A percentile compares a stretch with the other conserved stretches of the same genome.
Evolutionary conservation across 2,329 filamentous ascomycete species (phyloP).

Genomic region (Immersiporthe knoxdaviesiana): DNA sequence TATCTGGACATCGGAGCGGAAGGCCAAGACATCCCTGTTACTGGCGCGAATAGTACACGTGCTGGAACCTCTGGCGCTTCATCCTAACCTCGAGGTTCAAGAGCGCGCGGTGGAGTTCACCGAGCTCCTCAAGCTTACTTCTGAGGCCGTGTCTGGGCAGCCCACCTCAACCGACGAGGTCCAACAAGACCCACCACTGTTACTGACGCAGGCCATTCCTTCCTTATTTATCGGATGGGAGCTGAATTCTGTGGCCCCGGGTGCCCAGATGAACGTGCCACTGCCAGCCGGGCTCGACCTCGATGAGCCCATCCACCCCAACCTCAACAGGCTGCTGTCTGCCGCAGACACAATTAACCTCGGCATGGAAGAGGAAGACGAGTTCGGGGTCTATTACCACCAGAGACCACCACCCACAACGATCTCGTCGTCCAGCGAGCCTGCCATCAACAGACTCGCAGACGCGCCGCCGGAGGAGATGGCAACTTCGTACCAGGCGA

Average conservation of each 20-base stretch:
- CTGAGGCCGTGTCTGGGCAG: constrained; percentile 76
- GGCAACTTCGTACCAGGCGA: constrained; percentile 59
- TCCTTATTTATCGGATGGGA: constrained; percentile 85
- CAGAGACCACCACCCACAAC: constrained; percentile 55
- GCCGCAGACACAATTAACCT: constrained; percentile 55
- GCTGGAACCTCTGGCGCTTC: constrained; percentile 75
- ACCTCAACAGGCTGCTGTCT: constrained; percentile 70
- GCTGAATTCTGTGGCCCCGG: constrained; percentile 84
- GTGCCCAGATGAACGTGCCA: constrained; percentile 85
- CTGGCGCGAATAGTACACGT: constrained; percentile 82
- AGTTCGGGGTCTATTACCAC: constrained; percentile 70
- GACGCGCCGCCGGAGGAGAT: constrained; percentile 49
- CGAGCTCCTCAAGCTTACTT: constrained; percentile 84
- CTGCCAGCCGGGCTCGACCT: constrained; percentile 76
- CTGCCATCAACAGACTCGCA: constrained; percentile 58
- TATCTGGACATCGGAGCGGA: constrained; percentile 73
- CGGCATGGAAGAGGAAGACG: constrained; percentile 60
- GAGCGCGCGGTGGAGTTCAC: constrained; percentile 91
- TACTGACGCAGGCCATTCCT: constrained; percentile 89
- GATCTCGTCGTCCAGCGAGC: constrained; percentile 56
- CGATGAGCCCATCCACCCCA: constrained; percentile 78
- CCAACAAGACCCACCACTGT: constrained; percentile 72
- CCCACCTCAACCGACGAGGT: constrained; percentile 56
- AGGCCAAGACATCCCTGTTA: constrained; percentile 74
- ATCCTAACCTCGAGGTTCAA: constrained; percentile 91